phyloP scores from a whole-genome alignment of 1,284 basidiomycete genomes.

The Rhodotorula sp. region DNA sequence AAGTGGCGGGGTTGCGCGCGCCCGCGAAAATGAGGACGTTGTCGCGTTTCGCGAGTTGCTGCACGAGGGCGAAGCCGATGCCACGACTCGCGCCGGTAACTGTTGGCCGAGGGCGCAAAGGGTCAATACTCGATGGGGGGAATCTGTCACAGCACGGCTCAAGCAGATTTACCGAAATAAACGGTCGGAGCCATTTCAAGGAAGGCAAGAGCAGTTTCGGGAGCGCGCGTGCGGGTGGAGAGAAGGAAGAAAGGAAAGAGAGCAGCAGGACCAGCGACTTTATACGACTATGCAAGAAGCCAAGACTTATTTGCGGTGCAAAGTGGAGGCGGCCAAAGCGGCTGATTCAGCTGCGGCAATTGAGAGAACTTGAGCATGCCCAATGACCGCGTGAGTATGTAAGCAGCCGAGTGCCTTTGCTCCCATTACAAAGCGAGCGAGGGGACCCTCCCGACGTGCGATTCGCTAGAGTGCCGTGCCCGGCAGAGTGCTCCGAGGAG shows the following conservation, averaged over 20 bases:
- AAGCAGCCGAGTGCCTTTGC: too few species aligned
- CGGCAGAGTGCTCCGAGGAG: too few species aligned
- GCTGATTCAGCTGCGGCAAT: too few species aligned
- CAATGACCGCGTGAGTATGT: too few species aligned
- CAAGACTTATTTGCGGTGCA: not conserved
- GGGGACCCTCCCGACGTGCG: too few species aligned
- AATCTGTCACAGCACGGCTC: too few species aligned
- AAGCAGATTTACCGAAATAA: too few species aligned
- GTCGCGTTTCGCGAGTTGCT: conserved; percentile 18
- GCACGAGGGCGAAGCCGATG: conserved; percentile 36
- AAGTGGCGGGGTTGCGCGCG: conserved; percentile 32
- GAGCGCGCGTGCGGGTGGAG: not conserved
- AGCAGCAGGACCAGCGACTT: not conserved
- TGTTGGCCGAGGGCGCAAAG: too few species aligned
- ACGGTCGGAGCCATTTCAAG: not conserved
- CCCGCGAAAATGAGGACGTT: conserved; percentile 41
- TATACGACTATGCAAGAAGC: not conserved
- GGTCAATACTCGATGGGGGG: too few species aligned
- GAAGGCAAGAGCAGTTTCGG: not conserved
- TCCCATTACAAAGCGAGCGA: too few species aligned
- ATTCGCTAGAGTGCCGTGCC: too few species aligned
- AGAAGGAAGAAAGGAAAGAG: not conserved
- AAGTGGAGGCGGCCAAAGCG: not conserved
- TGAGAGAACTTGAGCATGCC: too few species aligned
- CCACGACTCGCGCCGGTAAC: not conserved